phyloP scores from a whole-genome alignment of 129 eudicot genomes.

The Chrysanthemum seticuspe region DNA sequence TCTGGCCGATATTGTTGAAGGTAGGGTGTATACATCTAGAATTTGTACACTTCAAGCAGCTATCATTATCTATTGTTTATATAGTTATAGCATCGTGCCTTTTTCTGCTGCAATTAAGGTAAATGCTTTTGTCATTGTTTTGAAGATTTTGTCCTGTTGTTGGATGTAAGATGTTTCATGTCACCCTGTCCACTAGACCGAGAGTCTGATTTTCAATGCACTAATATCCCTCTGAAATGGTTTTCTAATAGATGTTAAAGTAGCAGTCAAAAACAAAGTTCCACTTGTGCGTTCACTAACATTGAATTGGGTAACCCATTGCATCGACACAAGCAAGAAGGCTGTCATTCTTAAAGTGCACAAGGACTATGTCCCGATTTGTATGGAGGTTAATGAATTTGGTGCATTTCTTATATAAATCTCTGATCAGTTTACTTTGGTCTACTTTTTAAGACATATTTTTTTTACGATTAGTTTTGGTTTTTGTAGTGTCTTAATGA shows the following conservation, averaged over 20 bases:
- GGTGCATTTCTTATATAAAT: constrained; percentile 7
- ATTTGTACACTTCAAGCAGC: neutral
- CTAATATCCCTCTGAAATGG: constrained; percentile 25
- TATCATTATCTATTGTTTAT: too few species aligned
- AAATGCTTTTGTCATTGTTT: neutral
- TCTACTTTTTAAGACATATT: neutral
- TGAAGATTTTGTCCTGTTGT: too few species aligned
- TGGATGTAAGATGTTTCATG: too few species aligned
- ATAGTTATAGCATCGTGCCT: neutral
- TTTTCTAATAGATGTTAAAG: constrained; percentile 74
- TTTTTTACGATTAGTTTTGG: neutral
- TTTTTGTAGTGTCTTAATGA: constrained; percentile 83
- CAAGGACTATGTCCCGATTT: constrained; percentile 93
- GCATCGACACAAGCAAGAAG: constrained; percentile 92
- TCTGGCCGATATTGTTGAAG: constrained; percentile 85
- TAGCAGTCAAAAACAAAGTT: constrained; percentile 91
- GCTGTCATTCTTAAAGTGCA: constrained; percentile 84
- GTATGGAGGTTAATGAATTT: constrained; percentile 89
- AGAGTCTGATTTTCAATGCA: neutral
- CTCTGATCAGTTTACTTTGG: neutral
- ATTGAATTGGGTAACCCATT: constrained; percentile 86
- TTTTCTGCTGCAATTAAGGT: neutral
- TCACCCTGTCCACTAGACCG: too few species aligned
- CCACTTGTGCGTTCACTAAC: constrained; percentile 96
- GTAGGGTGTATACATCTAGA: constrained; percentile 31